A percentile compares a stretch with the other conserved stretches of the same genome.
Conservation (phyloP, 2,329 filamentous ascomycete genomes). For the Exophiala bonariae region DNA sequence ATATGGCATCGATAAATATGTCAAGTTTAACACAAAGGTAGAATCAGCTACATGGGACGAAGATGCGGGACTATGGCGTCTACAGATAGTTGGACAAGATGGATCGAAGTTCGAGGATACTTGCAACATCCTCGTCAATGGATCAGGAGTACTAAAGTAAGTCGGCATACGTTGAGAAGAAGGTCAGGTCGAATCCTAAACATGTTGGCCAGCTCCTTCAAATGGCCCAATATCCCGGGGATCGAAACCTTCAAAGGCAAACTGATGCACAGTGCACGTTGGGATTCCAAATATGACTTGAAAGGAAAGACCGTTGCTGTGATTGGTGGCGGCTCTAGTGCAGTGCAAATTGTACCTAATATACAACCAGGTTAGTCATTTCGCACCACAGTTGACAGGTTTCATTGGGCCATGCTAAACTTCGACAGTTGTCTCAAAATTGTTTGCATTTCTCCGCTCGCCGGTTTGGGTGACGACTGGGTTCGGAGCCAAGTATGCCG, state of each 20-base stretch:
- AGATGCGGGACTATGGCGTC: slow-evolving; percentile 14
- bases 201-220: slow-evolving; percentile 53
- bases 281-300: slow-evolving; percentile 53
- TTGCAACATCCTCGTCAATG: slow-evolving; percentile 38
- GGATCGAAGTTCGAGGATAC: slow-evolving; percentile 17
- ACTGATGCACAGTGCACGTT: slow-evolving; percentile 58
- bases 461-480: slow-evolving; percentile 27
- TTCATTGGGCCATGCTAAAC: background rate
- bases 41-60: slow-evolving; percentile 27
- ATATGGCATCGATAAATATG: slow-evolving; percentile 29
- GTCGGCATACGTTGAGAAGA: slow-evolving; percentile 44
- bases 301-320: slow-evolving; percentile 51
- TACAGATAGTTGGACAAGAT: slow-evolving; percentile 9
- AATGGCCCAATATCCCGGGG: slow-evolving; percentile 55
- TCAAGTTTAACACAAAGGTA: slow-evolving; percentile 26
- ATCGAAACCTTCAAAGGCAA: slow-evolving; percentile 53
- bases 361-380: slow-evolving; percentile 39
- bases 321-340: slow-evolving; percentile 58
- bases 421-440: slow-evolving; percentile 21
- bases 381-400: background rate
- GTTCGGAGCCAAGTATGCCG: slow-evolving; percentile 25
- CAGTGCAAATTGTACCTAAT: slow-evolving; percentile 53
- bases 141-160: slow-evolving; percentile 40
- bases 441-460: slow-evolving; percentile 30
- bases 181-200: slow-evolving; percentile 55